Conservation (phyloP, 352 stramenopile species). For the Pythium insidiosum region DNA sequence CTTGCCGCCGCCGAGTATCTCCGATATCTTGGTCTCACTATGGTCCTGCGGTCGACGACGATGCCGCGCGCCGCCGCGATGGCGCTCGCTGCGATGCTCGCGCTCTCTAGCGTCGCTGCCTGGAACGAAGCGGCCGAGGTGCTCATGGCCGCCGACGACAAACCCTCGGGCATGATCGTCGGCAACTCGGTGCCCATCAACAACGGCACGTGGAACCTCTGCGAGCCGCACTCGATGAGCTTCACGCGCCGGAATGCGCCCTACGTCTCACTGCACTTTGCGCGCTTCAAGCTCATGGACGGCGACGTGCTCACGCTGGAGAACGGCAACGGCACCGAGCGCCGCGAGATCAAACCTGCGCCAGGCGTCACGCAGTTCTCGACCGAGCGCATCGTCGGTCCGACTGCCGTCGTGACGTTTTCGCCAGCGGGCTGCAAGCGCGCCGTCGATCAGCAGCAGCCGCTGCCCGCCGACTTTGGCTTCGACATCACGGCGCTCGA, state of each 20-base stretch:
- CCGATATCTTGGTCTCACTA: too few relatives aligned
- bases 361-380: slow-evolving; percentile 6
- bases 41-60: too few relatives aligned
- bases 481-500: slow-evolving; percentile 22
- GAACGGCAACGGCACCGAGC: slow-evolving; percentile 5
- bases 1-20: too few relatives aligned
- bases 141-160: neutral
- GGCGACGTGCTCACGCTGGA: slow-evolving; percentile 18
- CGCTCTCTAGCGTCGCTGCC: too few relatives aligned
- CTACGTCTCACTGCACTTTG: slow-evolving; percentile 25
- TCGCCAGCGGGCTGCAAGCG: slow-evolving; percentile 5
- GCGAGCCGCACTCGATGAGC: slow-evolving; percentile 9
- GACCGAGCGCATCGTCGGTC: slow-evolving; percentile 7
- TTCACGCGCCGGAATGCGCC: slow-evolving; percentile 17
- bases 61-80: too few relatives aligned
- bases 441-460: neutral
- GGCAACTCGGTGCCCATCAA: slow-evolving; percentile 22
- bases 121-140: too few relatives aligned
- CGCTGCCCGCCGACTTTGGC: slow-evolving; percentile 12
- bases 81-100: too few relatives aligned
- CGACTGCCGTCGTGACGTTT: slow-evolving; percentile 13
- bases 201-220: slow-evolving; percentile 23
- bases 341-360: slow-evolving; percentile 4
- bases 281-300: slow-evolving; percentile 17
- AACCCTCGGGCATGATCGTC: slow-evolving; percentile 25